Evolutionary conservation across 108 stramenopile genomes (phyloP).

Genomic region (Epithemia pelagica): DNA sequence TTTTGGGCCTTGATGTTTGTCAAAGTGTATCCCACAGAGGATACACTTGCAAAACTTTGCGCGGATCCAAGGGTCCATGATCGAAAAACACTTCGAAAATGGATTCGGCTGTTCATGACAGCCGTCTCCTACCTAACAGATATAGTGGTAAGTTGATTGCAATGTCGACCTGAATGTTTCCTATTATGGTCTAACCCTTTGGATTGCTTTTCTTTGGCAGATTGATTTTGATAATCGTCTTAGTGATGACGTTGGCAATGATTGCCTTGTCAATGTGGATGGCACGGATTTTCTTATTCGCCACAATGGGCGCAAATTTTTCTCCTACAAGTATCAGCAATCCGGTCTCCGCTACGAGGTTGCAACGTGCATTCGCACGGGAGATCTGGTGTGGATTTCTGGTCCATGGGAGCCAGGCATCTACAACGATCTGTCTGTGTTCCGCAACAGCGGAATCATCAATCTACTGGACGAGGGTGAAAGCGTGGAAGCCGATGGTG

Average conservation of each 20-base stretch:
- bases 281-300: neutral
- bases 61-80: no score
- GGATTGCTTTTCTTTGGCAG: no score
- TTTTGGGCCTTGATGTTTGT: no score
- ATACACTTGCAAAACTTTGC: no score
- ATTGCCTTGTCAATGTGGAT: conserved; percentile 1
- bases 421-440: conserved; percentile 21
- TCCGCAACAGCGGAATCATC: conserved; percentile 6
- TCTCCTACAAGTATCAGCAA: conserved; percentile 18
- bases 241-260: neutral
- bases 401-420: conserved; percentile 13
- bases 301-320: neutral
- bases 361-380: conserved; percentile 14
- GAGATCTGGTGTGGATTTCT: conserved; percentile 21
- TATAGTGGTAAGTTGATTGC: no score
- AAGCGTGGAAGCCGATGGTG: conserved; percentile 20
- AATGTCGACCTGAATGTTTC: no score
- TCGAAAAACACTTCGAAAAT: no score
- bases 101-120: no score
- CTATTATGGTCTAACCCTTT: no score
- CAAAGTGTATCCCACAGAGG: no score
- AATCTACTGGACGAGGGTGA: conserved; percentile 10
- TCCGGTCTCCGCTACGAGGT: conserved; percentile 24
- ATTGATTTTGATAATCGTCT: neutral
- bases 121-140: no score